These are phyloP conservation scores for Dipsacomyces acuminosporus DNA, from an alignment of 371 early-diverging fungal species.

Conservation along the genomic window DNA sequence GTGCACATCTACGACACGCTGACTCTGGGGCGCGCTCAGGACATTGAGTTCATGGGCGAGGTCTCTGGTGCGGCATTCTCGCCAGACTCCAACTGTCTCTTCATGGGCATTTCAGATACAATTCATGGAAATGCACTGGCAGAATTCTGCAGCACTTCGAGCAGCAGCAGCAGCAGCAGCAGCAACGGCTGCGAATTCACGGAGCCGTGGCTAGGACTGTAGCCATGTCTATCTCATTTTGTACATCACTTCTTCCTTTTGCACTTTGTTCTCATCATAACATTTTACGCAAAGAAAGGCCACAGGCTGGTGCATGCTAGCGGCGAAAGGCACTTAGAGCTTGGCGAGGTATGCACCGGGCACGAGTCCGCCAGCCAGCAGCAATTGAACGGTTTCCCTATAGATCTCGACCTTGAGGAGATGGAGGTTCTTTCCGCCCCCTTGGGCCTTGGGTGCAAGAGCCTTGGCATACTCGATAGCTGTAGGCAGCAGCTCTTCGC, in stretches of 20 bases:
- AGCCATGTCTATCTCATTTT: background rate
- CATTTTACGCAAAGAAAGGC: background rate
- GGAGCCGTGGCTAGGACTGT: background rate
- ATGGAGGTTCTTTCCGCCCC: slow-evolving; percentile 28
- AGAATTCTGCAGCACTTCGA: slow-evolving; percentile 6
- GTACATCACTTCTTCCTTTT: background rate
- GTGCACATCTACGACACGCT: slow-evolving; percentile 68
- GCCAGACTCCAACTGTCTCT: slow-evolving; percentile 45
- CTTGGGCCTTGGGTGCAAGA: slow-evolving; percentile 32
- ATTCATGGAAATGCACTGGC: slow-evolving; percentile 26
- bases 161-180: background rate
- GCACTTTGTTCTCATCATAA: too few relatives aligned
- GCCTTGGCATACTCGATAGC: slow-evolving; percentile 54
- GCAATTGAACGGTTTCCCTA: slow-evolving; percentile 35
- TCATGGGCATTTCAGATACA: slow-evolving; percentile 35
- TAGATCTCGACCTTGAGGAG: slow-evolving; percentile 47
- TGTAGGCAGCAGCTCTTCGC: slow-evolving; percentile 50
- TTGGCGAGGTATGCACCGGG: slow-evolving; percentile 45
- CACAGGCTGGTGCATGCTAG: too few relatives aligned
- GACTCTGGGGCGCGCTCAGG: slow-evolving; percentile 54
- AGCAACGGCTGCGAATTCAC: background rate
- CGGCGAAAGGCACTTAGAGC: too few relatives aligned
- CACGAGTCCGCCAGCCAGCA: slow-evolving; percentile 25
- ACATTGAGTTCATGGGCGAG: slow-evolving; percentile 81
- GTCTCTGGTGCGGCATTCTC: slow-evolving; percentile 61